phyloP scores from a whole-genome alignment of 2,329 filamentous ascomycete genomes.

The Colletotrichum neosansevieriae region DNA sequence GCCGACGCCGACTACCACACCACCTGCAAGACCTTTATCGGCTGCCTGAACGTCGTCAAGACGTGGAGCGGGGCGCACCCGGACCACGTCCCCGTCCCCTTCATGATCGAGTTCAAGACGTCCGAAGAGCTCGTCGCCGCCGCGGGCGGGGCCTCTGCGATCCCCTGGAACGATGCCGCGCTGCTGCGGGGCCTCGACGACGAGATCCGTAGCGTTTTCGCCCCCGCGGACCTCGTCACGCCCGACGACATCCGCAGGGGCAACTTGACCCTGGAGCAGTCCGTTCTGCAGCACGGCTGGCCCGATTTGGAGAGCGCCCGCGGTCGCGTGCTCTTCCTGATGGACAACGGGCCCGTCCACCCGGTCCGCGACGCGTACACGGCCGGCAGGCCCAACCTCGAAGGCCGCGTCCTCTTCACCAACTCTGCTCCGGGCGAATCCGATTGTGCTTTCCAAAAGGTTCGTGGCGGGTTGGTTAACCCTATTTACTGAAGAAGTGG shows the following conservation, averaged over 20 bases:
- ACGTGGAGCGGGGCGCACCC: slow-evolving; percentile 58
- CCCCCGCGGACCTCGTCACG: slow-evolving; percentile 54
- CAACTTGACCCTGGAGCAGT: slow-evolving; percentile 58
- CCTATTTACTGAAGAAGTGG: background rate
- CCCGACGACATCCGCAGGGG: slow-evolving; percentile 59
- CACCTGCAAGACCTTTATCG: slow-evolving; percentile 59
- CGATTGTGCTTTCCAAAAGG: slow-evolving; percentile 62
- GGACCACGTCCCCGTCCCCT: slow-evolving; percentile 58
- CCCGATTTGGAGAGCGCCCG: slow-evolving; percentile 57
- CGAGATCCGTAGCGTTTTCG: slow-evolving; percentile 60
- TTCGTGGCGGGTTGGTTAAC: slow-evolving; percentile 7
- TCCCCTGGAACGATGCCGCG: slow-evolving; percentile 56
- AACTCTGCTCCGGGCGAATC: slow-evolving; percentile 58
- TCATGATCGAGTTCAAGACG: slow-evolving; percentile 64
- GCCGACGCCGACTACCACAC: slow-evolving; percentile 60
- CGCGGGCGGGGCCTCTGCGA: slow-evolving; percentile 51
- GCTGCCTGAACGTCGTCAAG: slow-evolving; percentile 57
- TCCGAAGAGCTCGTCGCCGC: slow-evolving; percentile 42
- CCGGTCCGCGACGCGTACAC: slow-evolving; percentile 55
- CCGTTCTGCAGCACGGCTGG: slow-evolving; percentile 61
- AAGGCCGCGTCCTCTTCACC: slow-evolving; percentile 62
- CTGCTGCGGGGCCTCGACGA: slow-evolving; percentile 58
- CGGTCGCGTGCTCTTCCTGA: slow-evolving; percentile 62
- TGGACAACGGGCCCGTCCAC: slow-evolving; percentile 60
- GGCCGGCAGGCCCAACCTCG: slow-evolving; percentile 47